Base-by-base conservation (phyloP, 1,139 yeast species). In the Geotrichum reessii region DNA sequence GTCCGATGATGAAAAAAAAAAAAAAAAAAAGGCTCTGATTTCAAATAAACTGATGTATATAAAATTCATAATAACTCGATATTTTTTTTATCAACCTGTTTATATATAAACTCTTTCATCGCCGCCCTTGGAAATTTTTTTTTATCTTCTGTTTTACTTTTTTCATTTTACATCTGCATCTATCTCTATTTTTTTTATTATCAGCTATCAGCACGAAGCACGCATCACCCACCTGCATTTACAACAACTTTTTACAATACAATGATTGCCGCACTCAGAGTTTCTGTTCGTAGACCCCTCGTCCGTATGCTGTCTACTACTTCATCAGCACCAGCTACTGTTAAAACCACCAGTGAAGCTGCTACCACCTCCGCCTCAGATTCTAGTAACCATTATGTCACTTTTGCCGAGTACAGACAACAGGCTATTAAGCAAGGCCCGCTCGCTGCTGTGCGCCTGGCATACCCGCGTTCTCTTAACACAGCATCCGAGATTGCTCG, bases 391-490 rank as follows among this genome's bases (percentile, higher is more conserved):
- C 48, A 50, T 31, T 54, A 58, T 50, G 44, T 47, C 27, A 52
- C 61, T 1, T 59, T 59, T 55, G 57, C 61, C 19, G 52, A 59
- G 54, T 59, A 59, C 61, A 47, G 61, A 49, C 46, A 52, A 49
- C 56, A 53, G 50, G 61, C 61, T 21, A 51, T 51, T 17, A 52
- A 59, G 58, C 51, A 50, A 42, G 61, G 61, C 25, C 61, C 53
- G 6, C 53, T 59, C 11, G 61, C 61, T 9, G 59, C 58, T 44
- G 59, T 59, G 12, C 57, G 61, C 48, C 61, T 51, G 31, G 61
- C 61, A n/a, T 53, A 59, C 53, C 61, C 61, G 17, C 54, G 61
- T 22, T 52, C 59, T n/a, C 56, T 59, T n/a, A 56, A 53, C 33
- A 58, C 61, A 11, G 33, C 33, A 28, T 28, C 33, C 33, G 33